Conservation (phyloP, 202 grass and related monocot species). For the Zizania palustris region DNA sequence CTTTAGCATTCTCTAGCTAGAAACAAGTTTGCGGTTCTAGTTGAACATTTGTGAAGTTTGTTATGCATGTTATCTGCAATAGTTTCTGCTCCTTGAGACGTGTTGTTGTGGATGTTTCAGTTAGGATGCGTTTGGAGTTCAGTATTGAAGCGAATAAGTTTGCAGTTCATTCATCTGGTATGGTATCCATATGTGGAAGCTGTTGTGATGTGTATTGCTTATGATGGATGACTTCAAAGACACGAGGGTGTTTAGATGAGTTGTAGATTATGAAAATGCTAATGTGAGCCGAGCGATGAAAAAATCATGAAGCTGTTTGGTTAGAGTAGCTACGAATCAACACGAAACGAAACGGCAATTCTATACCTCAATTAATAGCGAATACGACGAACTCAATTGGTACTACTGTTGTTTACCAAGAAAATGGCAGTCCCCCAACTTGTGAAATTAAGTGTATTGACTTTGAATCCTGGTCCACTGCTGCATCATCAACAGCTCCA, state of each 20-base stretch:
- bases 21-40: not conserved
- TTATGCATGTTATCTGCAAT: not conserved
- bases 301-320: too few species aligned
- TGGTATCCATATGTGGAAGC: slow-evolving; percentile 19
- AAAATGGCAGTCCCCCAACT: too few species aligned
- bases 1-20: not conserved
- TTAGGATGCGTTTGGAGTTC: slow-evolving; percentile 4
- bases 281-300: too few species aligned
- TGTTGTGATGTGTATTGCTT: not conserved
- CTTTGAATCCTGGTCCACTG: not conserved
- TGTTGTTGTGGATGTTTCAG: not conserved
- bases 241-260: too few species aligned
- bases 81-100: not conserved
- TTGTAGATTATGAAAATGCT: too few species aligned
- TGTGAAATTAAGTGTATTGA: too few species aligned
- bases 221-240: slow-evolving; percentile 10
- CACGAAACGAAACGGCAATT: too few species aligned
- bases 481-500: not conserved
- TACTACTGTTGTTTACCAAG: too few species aligned
- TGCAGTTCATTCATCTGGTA: slow-evolving; percentile 25
- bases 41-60: not conserved
- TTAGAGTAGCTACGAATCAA: too few species aligned
- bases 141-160: not conserved
- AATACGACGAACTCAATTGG: too few species aligned
- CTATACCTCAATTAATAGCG: too few species aligned